Evolutionary conservation across 441 rosid genomes (phyloP).

Genomic region (Populus hybrid): DNA sequence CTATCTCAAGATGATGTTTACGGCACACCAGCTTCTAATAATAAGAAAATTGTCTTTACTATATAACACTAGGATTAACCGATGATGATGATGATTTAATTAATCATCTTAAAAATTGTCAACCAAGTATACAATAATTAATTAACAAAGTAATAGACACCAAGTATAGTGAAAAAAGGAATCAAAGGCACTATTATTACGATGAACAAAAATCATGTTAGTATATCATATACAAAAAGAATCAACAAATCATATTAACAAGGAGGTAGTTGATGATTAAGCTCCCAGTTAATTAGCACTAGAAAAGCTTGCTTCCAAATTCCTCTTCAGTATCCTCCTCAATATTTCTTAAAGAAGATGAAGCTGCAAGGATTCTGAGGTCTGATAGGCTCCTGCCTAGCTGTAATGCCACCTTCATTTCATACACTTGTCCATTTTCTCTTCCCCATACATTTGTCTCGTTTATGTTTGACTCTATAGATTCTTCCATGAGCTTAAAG

Average conservation of each 20-base stretch:
- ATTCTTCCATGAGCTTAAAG: constrained; percentile 33
- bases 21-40: too few species aligned
- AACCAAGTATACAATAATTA: neutral
- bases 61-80: neutral
- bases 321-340: constrained; percentile 15
- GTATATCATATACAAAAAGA: neutral
- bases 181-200: neutral
- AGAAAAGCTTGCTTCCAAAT: constrained; percentile 46
- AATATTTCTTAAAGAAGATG: constrained; percentile 6
- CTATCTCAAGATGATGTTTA: too few species aligned
- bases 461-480: constrained; percentile 27
- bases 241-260: neutral
- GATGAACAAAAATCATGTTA: neutral
- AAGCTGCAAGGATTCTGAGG: constrained; percentile 27
- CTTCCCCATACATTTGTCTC: constrained; percentile 14
- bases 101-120: neutral
- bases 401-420: constrained; percentile 34
- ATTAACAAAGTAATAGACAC: neutral
- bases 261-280: neutral
- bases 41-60: too few species aligned
- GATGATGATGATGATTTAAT: neutral
- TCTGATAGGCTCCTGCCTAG: constrained; percentile 39
- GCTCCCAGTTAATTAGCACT: neutral
- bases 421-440: constrained; percentile 26
- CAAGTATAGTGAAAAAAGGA: neutral